These are phyloP conservation scores for Acorus calamus DNA, from an alignment of 106 monocot species.

Conservation along the genomic window DNA sequence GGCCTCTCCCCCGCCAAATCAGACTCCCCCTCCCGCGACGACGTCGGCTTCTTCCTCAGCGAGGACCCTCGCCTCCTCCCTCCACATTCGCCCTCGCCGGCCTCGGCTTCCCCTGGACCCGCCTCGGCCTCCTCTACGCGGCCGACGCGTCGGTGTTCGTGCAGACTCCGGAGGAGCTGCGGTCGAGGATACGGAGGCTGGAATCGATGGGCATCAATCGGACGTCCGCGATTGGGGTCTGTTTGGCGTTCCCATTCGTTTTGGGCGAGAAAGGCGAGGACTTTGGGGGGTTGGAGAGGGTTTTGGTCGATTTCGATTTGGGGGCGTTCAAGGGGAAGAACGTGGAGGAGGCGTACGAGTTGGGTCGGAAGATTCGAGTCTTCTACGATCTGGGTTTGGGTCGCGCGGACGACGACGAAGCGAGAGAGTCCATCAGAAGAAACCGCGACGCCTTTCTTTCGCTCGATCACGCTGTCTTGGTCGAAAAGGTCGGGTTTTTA, in stretches of 20 bases:
- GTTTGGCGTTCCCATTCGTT: constrained; percentile 53
- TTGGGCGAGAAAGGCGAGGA: constrained; percentile 19
- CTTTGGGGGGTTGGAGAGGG: constrained; percentile 29
- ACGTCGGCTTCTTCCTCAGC: constrained; percentile 34
- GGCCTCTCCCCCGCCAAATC: constrained; percentile 23
- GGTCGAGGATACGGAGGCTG: constrained; percentile 12
- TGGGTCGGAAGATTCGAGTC: constrained; percentile 39
- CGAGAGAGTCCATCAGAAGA: constrained; percentile 26
- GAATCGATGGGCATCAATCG: constrained; percentile 33
- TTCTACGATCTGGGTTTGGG: constrained; percentile 56
- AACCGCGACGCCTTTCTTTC: constrained; percentile 31
- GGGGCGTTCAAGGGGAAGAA: constrained; percentile 22
- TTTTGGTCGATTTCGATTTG: constrained; percentile 27
- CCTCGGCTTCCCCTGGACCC: constrained; percentile 64
- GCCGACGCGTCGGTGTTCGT: constrained; percentile 21
- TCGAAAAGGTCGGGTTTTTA: constrained; percentile 43
- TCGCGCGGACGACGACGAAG: constrained; percentile 34
- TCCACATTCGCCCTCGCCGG: constrained; percentile 36
- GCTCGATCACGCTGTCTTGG: constrained; percentile 27
- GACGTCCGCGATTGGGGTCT: constrained; percentile 42
- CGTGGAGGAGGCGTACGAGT: constrained; percentile 32
- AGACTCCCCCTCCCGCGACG: not conserved
- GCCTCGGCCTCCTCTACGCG: constrained; percentile 40
- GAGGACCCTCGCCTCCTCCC: constrained; percentile 37
- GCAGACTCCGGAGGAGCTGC: constrained; percentile 9